phyloP scores from a whole-genome alignment of 345 rosid genomes.

The Acer yangbiense region DNA sequence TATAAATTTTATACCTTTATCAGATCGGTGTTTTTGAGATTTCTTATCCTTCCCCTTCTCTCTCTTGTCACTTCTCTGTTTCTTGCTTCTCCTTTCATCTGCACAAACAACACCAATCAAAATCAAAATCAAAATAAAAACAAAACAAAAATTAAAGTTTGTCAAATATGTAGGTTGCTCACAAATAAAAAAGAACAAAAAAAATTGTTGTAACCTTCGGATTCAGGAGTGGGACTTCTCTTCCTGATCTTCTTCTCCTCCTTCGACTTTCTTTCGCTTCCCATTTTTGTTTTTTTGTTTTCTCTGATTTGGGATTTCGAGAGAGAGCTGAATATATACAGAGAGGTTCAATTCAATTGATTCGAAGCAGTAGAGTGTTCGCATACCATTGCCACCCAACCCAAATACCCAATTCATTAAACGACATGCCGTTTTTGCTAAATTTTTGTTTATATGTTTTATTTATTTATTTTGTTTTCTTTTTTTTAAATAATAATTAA shows the following conservation, averaged over 20 bases:
- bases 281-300: slow-evolving; percentile 40
- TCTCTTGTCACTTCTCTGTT: slow-evolving; percentile 48
- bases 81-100: slow-evolving; percentile 65
- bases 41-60: slow-evolving; percentile 48
- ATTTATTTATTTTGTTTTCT: too few relatives aligned
- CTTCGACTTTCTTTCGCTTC: slow-evolving; percentile 56
- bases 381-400: too few relatives aligned
- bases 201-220: slow-evolving; percentile 34
- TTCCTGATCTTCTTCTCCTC: slow-evolving; percentile 60
- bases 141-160: background rate
- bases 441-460: too few relatives aligned
- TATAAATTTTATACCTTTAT: slow-evolving; percentile 5
- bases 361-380: too few relatives aligned
- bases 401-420: background rate
- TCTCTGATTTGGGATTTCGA: background rate
- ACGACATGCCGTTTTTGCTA: background rate
- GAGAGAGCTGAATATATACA: too few relatives aligned
- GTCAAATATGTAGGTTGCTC: too few relatives aligned
- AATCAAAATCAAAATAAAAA: slow-evolving; percentile 5
- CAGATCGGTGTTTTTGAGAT: slow-evolving; percentile 49
- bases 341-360: background rate
- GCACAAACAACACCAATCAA: slow-evolving; percentile 8
- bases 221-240: slow-evolving; percentile 38
- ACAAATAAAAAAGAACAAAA: slow-evolving; percentile 1
- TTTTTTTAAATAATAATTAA: too few relatives aligned